Conservation (phyloP, 192 early-diverging fungal species). For the Entomortierella beljakovae region DNA sequence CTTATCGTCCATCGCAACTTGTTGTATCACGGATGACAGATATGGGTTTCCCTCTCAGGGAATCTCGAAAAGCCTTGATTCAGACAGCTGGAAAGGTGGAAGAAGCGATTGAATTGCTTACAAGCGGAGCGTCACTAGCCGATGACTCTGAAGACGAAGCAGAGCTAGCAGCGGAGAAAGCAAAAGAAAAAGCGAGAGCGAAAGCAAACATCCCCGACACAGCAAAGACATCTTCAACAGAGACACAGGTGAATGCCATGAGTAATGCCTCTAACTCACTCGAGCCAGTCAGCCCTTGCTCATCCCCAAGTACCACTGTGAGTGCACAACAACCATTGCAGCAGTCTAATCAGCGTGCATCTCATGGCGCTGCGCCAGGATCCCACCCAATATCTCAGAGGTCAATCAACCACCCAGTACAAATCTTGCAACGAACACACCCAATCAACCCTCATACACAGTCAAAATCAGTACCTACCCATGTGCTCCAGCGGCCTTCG, state of each 20-base stretch:
- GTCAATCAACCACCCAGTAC: constrained; percentile 36
- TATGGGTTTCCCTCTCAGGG: constrained; percentile 49
- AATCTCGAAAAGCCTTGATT: constrained; percentile 46
- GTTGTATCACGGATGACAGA: constrained; percentile 48
- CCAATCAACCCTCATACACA: constrained; percentile 36
- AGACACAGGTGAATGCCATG: no score
- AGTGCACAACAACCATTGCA: constrained; percentile 11
- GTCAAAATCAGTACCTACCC: constrained; percentile 38
- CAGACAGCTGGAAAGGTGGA: constrained; percentile 46
- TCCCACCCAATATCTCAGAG: constrained; percentile 19
- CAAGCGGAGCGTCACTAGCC: constrained; percentile 37
- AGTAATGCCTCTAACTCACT: no score
- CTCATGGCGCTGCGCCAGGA: constrained; percentile 7
- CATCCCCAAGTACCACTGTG: no score
- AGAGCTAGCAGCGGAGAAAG: constrained; percentile 40
- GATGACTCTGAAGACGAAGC: constrained; percentile 53
- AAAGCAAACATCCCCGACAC: neutral
- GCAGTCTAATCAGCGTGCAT: constrained; percentile 12
- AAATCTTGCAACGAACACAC: constrained; percentile 48
- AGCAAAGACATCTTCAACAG: neutral
- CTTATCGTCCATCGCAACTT: constrained; percentile 47
- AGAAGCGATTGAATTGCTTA: constrained; percentile 50
- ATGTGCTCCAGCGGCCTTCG: constrained; percentile 46
- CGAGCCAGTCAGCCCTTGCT: no score
- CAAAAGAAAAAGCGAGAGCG: constrained; percentile 16